These are phyloP conservation scores for Paratrypanosoma confusum DNA, from an alignment of 208 protist genomes.

Conservation along the genomic window DNA sequence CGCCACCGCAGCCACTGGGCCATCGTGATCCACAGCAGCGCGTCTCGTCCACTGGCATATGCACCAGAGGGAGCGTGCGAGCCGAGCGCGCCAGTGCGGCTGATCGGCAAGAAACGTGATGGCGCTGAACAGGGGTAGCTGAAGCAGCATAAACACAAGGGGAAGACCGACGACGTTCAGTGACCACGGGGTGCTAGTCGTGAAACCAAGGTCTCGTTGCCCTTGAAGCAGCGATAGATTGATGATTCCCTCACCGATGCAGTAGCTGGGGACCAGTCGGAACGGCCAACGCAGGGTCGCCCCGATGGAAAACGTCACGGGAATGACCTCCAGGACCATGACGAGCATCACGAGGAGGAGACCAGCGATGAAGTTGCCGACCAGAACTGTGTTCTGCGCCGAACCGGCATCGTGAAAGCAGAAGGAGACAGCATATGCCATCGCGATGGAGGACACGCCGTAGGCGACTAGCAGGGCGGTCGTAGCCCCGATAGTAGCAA, in stretches of 20 bases:
- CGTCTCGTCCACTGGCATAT: too few species aligned
- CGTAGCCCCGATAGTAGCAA: constrained; percentile 21
- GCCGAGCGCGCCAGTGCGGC: constrained; percentile 24
- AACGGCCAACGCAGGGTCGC: constrained; percentile 37
- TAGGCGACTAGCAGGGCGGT: constrained; percentile 50
- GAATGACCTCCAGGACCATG: constrained; percentile 30
- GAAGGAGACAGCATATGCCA: constrained; percentile 55
- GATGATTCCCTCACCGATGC: constrained; percentile 64
- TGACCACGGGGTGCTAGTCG: constrained; percentile 17
- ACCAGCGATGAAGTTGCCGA: constrained; percentile 67
- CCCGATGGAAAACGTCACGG: constrained; percentile 24
- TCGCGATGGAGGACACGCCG: constrained; percentile 40
- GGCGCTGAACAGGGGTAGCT: constrained; percentile 39
- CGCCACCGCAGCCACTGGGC: too few species aligned
- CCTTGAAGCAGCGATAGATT: constrained; percentile 27
- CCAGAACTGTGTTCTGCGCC: constrained; percentile 54
- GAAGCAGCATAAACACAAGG: constrained; percentile 47
- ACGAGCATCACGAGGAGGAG: constrained; percentile 55
- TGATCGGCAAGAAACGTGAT: constrained; percentile 62
- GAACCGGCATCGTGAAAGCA: constrained; percentile 48
- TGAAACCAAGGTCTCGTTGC: constrained; percentile 12
- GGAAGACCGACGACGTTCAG: constrained; percentile 38
- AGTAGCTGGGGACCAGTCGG: constrained; percentile 63
- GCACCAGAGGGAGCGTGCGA: background rate
- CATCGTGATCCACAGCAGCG: too few species aligned